These are phyloP conservation scores for Pyronema omphalodes DNA, from an alignment of 495 filamentous ascomycete species.

Conservation along the genomic window DNA sequence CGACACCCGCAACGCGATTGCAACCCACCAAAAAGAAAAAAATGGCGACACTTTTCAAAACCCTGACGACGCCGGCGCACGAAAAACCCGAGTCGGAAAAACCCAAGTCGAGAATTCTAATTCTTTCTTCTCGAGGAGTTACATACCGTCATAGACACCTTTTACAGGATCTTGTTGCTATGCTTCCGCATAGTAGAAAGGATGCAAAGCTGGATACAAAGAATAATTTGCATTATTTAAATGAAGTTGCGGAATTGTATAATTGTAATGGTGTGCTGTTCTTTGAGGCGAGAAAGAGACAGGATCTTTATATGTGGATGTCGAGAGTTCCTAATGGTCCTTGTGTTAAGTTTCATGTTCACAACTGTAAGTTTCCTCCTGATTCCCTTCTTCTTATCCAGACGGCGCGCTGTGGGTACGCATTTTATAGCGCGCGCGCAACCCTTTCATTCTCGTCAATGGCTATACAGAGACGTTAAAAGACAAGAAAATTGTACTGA, in stretches of 20 bases:
- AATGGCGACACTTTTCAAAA: conserved; percentile 93
- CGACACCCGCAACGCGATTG: neutral
- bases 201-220: conserved; percentile 96
- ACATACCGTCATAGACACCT: conserved; percentile 90
- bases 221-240: conserved; percentile 78
- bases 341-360: conserved; percentile 68
- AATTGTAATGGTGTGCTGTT: conserved; percentile 98
- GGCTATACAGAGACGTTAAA: too few relatives aligned
- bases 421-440: too few relatives aligned
- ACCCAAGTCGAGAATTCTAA: conserved; percentile 62
- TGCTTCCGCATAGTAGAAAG: conserved; percentile 81
- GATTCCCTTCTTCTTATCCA: too few relatives aligned
- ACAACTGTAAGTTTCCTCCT: conserved; percentile 35
- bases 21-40: conserved; percentile 22
- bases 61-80: conserved; percentile 44
- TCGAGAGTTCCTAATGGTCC: conserved; percentile 89
- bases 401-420: neutral
- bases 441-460: neutral
- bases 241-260: conserved; percentile 92
- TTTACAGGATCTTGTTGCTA: conserved; percentile 67
- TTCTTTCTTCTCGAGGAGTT: conserved; percentile 75
- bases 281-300: conserved; percentile 86
- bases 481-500: neutral
- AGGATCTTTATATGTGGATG: conserved; percentile 89
- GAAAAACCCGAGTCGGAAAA: conserved; percentile 31